phyloP scores from a whole-genome alignment of 2,329 filamentous ascomycete genomes.

The Ilyonectria mors-panacis region DNA sequence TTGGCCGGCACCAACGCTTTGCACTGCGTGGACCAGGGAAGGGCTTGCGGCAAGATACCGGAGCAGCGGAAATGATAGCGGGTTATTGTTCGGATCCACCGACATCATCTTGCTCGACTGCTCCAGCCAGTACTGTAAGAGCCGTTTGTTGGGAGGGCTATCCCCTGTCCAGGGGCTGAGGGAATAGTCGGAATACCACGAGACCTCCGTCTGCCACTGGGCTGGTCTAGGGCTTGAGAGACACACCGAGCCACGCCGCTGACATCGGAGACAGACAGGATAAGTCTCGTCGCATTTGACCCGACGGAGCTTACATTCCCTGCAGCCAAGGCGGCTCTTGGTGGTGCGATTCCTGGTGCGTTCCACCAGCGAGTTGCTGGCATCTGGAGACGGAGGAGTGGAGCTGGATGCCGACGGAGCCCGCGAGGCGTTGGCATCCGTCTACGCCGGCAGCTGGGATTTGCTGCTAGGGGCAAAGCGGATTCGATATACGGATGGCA shows the following conservation, averaged over 20 bases:
- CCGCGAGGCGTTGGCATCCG: no score
- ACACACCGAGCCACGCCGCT: background rate
- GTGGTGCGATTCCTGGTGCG: no score
- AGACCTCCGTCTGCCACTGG: background rate
- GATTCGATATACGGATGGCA: no score
- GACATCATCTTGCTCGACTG: conserved; percentile 19
- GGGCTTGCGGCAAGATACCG: background rate
- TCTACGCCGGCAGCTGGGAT: no score
- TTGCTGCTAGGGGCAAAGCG: no score
- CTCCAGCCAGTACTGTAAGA: conserved; percentile 17
- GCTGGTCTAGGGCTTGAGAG: background rate
- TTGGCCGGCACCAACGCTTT: conserved; percentile 20
- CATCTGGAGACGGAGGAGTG: no score
- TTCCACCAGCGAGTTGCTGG: no score
- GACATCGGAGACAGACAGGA: background rate
- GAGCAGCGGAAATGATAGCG: conserved; percentile 15
- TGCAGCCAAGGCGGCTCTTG: background rate
- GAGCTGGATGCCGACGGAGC: no score
- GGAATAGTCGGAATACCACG: background rate
- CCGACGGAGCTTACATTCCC: background rate
- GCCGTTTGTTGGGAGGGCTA: background rate
- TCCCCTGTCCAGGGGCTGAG: background rate
- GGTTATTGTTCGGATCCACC: conserved; percentile 18
- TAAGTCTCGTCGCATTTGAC: conserved; percentile 8
- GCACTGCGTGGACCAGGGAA: conserved; percentile 9